Percentiles rank a stretch among this genome's conserved stretches.
These are phyloP conservation scores for Santalum album DNA, from an alignment of 164 flowering plant species.

Conservation along the genomic window DNA sequence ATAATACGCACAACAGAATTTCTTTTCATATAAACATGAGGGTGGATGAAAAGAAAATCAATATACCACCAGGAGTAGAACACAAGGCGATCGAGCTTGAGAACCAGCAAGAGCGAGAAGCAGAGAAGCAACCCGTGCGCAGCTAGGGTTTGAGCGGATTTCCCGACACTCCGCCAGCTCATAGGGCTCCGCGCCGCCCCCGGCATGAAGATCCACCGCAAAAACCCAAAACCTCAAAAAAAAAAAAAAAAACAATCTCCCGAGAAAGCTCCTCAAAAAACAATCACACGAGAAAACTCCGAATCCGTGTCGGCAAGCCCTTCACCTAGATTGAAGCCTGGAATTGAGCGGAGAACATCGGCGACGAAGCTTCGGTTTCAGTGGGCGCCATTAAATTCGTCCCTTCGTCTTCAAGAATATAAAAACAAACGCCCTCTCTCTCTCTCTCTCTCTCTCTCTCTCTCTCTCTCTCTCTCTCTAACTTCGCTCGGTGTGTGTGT, in stretches of 20 bases:
- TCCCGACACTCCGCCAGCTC: slow-evolving; percentile 74
- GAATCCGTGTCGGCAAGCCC: neutral
- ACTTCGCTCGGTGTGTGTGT: too few species aligned
- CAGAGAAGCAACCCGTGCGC: slow-evolving; percentile 60
- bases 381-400: slow-evolving; percentile 1
- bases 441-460: neutral
- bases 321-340: neutral
- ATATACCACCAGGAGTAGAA: slow-evolving; percentile 80
- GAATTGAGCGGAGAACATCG: neutral
- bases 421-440: slow-evolving; percentile 14
- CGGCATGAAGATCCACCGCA: neutral
- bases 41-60: neutral
- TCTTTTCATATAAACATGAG: too few species aligned
- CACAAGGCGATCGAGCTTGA: slow-evolving; percentile 57
- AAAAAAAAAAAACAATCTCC: too few species aligned
- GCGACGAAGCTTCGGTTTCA: neutral
- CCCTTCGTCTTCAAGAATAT: neutral
- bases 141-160: slow-evolving; percentile 50
- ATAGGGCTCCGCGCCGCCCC: slow-evolving; percentile 14
- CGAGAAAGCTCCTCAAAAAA: neutral
- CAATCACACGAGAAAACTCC: neutral
- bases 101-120: slow-evolving; percentile 68
- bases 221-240: neutral
- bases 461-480: too few species aligned
- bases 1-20: neutral